These are phyloP conservation scores for Dentipellis fragilis DNA, from an alignment of 768 basidiomycete species.

Conservation along the genomic window DNA sequence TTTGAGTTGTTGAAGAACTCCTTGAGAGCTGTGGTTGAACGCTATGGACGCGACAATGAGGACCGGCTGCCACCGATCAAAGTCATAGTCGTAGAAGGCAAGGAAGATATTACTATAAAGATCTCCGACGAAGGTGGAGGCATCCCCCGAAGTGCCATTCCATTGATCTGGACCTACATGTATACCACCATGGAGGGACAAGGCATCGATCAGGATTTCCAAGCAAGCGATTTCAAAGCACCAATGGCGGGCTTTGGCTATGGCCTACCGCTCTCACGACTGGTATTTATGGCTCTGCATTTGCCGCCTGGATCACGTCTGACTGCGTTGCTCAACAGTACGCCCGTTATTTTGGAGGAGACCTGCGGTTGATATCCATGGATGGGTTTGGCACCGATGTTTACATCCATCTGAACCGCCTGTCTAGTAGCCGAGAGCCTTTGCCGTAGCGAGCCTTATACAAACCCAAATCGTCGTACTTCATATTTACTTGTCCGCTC, in stretches of 20 bases:
- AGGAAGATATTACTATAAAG: slow-evolving; percentile 98
- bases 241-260: slow-evolving; percentile 98
- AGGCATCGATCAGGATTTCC: slow-evolving; percentile 67
- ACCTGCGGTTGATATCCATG: slow-evolving; percentile 92
- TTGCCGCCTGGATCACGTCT: not conserved
- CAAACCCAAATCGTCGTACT: too few species aligned
- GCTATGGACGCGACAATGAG: slow-evolving; percentile 75
- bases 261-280: slow-evolving; percentile 81
- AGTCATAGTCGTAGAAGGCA: slow-evolving; percentile 93
- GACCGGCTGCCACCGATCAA: slow-evolving; percentile 82
- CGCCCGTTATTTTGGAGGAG: slow-evolving; percentile 91
- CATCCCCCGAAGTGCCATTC: slow-evolving; percentile 80
- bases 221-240: slow-evolving; percentile 86
- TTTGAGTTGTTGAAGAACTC: slow-evolving; percentile 99
- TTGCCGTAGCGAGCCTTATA: slow-evolving; percentile 33
- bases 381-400: slow-evolving; percentile 96
- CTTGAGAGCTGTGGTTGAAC: slow-evolving; percentile 90
- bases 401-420: slow-evolving; percentile 82
- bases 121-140: slow-evolving; percentile 97
- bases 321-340: slow-evolving; percentile 39
- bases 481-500: too few species aligned
- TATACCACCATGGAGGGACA: slow-evolving; percentile 76
- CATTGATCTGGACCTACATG: slow-evolving; percentile 99
- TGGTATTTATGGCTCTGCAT: slow-evolving; percentile 41
- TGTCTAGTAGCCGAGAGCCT: slow-evolving; percentile 77